phyloP scores from a whole-genome alignment of 176 grass and related monocot species.

The Carex parvula region DNA sequence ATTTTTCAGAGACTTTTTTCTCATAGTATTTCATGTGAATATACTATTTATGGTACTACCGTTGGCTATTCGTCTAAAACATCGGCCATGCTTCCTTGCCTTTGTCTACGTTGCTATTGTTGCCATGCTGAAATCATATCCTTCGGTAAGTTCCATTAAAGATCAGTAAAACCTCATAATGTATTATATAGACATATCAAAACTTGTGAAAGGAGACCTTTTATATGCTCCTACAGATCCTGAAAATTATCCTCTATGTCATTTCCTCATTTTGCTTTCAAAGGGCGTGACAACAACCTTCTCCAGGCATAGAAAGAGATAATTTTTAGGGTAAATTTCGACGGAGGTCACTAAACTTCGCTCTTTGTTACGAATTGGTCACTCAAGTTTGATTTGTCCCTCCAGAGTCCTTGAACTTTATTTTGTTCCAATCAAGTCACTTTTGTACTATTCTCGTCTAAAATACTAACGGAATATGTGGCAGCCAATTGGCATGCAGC shows the following conservation, averaged over 20 bases:
- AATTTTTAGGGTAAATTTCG: background rate
- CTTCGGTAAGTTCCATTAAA: slow-evolving; percentile 62
- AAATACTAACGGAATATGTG: too few species aligned
- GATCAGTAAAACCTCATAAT: background rate
- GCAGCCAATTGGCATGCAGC: too few species aligned
- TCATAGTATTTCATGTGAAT: slow-evolving; percentile 95
- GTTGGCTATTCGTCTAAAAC: slow-evolving; percentile 70
- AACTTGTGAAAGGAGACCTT: background rate
- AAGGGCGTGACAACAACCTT: background rate
- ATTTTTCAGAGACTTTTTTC: slow-evolving; percentile 92
- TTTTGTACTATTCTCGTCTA: too few species aligned
- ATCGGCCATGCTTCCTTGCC: slow-evolving; percentile 87
- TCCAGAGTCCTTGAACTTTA: too few species aligned
- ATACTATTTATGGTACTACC: slow-evolving; percentile 91
- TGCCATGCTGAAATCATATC: slow-evolving; percentile 89
- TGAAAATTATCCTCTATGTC: background rate
- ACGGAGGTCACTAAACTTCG: too few species aligned
- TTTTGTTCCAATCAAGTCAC: too few species aligned
- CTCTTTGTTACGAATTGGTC: too few species aligned
- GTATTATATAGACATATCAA: background rate
- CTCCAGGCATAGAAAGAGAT: background rate
- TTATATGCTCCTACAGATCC: background rate
- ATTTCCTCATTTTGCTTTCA: background rate
- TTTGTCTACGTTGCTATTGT: slow-evolving; percentile 75
- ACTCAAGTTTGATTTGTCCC: too few species aligned